These are phyloP conservation scores for Sphagnum contortum DNA, from an alignment of 225 moss, liverwort and hornwort genomes.

Conservation along the genomic window DNA sequence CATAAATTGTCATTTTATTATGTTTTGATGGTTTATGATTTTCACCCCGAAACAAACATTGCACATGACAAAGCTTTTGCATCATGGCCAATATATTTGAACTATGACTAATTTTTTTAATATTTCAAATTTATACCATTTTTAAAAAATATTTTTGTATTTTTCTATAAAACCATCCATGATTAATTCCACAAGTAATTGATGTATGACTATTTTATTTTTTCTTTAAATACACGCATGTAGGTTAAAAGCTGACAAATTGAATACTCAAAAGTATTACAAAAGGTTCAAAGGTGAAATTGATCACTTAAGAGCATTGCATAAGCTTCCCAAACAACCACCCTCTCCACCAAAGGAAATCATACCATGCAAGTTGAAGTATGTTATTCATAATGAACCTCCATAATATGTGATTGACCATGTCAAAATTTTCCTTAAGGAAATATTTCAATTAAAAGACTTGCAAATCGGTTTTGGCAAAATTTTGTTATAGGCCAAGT, in stretches of 20 bases:
- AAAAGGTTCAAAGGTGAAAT: conserved; percentile 21
- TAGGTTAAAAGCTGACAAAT: conserved; percentile 15
- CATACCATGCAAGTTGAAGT: conserved; percentile 32
- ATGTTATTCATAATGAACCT: not conserved
- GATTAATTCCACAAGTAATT: no score
- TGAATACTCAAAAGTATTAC: conserved; percentile 34
- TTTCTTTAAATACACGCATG: conserved; percentile 9
- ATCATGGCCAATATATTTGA: no score
- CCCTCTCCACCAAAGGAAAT: conserved; percentile 14
- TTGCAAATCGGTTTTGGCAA: no score
- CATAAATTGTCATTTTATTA: conserved; percentile 6
- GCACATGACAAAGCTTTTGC: no score
- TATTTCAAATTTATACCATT: no score
- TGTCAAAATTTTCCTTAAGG: not conserved
- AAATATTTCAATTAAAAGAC: not conserved
- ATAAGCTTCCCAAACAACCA: conserved; percentile 16
- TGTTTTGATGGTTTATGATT: not conserved
- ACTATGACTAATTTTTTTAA: no score
- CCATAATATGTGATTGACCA: not conserved
- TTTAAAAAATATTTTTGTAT: no score
- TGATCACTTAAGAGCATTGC: conserved; percentile 23
- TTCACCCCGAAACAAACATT: not conserved
- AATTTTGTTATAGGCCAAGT: no score
- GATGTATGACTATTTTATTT: not conserved
- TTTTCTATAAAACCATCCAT: not conserved